Conservation (phyloP, 345 rosid genomes). For the Pseudoturritis turrita region DNA sequence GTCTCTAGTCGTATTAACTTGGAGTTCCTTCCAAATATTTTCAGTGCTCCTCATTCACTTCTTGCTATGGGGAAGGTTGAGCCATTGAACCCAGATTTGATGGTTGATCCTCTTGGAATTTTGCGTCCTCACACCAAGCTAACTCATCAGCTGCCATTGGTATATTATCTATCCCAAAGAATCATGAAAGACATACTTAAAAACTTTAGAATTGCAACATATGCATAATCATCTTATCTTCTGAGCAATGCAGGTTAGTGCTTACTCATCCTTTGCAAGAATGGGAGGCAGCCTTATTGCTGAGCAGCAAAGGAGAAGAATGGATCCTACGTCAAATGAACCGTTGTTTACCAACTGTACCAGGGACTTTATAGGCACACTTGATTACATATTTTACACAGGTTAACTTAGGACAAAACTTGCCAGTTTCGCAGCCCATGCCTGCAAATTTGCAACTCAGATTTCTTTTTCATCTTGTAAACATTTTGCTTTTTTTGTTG, state of each 20-base stretch:
- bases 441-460: not conserved
- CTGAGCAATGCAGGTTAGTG: constrained; percentile 72
- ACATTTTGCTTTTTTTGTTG: not conserved
- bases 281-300: constrained; percentile 48
- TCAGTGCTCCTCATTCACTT: constrained; percentile 93
- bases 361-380: constrained; percentile 86
- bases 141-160: constrained; percentile 91
- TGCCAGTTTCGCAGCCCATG: not conserved
- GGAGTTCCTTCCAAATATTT: constrained; percentile 25
- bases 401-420: constrained; percentile 36
- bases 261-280: constrained; percentile 91
- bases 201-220: not conserved
- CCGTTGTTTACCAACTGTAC: constrained; percentile 96
- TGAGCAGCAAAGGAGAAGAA: constrained; percentile 81
- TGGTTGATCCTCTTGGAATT: constrained; percentile 79
- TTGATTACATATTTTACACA: constrained; percentile 94
- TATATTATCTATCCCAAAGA: constrained; percentile 26
- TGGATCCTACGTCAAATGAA: constrained; percentile 84
- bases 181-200: not conserved
- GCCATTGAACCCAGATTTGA: constrained; percentile 68
- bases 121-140: constrained; percentile 84
- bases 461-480: not conserved
- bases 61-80: constrained; percentile 96
- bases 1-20: not conserved
- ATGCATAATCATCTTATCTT: not conserved